Percentiles rank a stretch among this genome's conserved stretches.
These are phyloP conservation scores for Helianthus annuus DNA, from an alignment of 129 eudicot genomes.

Conservation along the genomic window HanXRQr2.0-SUNRISE NC_035445.2:158947961-158948460, in stretches of 20 bases:
- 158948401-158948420: too few relatives aligned
- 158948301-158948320: constrained; percentile 24
- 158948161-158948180: constrained; percentile 70
- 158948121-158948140: constrained; percentile 42
- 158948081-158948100: constrained; percentile 3
- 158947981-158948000: too few relatives aligned
- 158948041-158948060: too few relatives aligned
- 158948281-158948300: constrained; percentile 39
- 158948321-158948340: constrained; percentile 50
- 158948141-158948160: constrained; percentile 66
- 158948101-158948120: constrained; percentile 33
- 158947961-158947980: too few relatives aligned
- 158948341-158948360: constrained; percentile 38
- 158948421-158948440: too few relatives aligned
- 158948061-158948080: too few relatives aligned
- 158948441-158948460: too few relatives aligned
- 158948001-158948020: too few relatives aligned
- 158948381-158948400: too few relatives aligned
- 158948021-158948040: too few relatives aligned
- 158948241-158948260: constrained; percentile 65
- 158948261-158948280: constrained; percentile 67
- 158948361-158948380: constrained; percentile 49
- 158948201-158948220: constrained; percentile 40
- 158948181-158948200: constrained; percentile 32
- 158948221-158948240: constrained; percentile 27